Conservation (phyloP, 345 rosid species). For the Populus alba region DNA sequence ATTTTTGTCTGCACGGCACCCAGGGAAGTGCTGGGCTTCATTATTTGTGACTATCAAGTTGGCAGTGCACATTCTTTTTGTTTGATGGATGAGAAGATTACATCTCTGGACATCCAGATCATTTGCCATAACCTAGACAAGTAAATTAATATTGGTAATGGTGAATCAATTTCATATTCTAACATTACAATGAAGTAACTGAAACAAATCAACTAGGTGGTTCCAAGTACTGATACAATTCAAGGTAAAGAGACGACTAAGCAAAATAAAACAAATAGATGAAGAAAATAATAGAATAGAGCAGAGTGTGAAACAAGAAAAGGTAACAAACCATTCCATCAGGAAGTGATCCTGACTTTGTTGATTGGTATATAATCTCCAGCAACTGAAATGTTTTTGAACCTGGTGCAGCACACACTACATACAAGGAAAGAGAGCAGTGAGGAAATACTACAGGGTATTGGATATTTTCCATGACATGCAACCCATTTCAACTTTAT, state of each 20-base stretch:
- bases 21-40: constrained; percentile 95
- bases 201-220: not conserved
- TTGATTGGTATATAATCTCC: constrained; percentile 71
- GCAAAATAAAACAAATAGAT: constrained; percentile 5
- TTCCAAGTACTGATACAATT: constrained; percentile 1
- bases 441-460: not conserved
- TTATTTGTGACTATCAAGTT: constrained; percentile 91
- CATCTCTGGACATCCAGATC: constrained; percentile 96
- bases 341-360: constrained; percentile 63
- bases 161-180: constrained; percentile 8
- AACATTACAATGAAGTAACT: constrained; percentile 5
- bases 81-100: constrained; percentile 97
- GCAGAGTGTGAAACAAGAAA: not conserved
- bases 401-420: constrained; percentile 99
- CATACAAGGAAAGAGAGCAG: not conserved
- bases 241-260: constrained; percentile 2
- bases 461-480: not conserved
- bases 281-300: not conserved
- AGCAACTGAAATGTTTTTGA: constrained; percentile 96
- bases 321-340: constrained; percentile 66
- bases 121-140: constrained; percentile 76
- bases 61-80: constrained; percentile 95
- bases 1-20: constrained; percentile 52
- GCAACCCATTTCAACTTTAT: not conserved
- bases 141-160: not conserved